Evolutionary conservation across 1,139 yeast genomes (phyloP).

Genomic region (Meyerozyma guilliermondii): DNA sequence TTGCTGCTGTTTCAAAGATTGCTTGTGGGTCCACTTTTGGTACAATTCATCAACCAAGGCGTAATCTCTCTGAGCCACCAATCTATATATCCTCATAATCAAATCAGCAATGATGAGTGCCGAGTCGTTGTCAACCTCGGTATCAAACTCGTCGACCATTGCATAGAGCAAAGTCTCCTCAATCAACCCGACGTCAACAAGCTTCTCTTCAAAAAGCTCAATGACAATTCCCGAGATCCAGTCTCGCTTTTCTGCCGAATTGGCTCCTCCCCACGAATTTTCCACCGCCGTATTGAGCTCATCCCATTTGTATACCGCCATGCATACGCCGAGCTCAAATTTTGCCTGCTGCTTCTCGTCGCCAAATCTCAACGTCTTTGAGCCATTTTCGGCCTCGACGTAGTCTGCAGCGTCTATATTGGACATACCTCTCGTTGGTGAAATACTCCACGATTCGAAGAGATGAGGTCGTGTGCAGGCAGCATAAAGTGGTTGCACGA

Average conservation of each 20-base stretch:
- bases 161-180: constrained; percentile 85
- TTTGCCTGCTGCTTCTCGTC: constrained; percentile 72
- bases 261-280: constrained; percentile 95
- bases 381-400: constrained; percentile 37
- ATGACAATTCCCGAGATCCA: constrained; percentile 86
- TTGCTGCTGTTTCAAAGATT: constrained; percentile 26
- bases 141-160: constrained; percentile 93
- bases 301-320: constrained; percentile 88
- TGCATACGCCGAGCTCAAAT: constrained; percentile 90
- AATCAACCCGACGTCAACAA: constrained; percentile 70
- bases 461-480: constrained; percentile 2
- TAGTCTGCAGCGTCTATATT: constrained; percentile 43
- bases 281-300: constrained; percentile 88
- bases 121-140: constrained; percentile 82
- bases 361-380: constrained; percentile 41
- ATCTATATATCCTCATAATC: constrained; percentile 61
- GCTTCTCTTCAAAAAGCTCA: constrained; percentile 64
- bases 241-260: constrained; percentile 85
- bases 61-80: constrained; percentile 52
- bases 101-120: constrained; percentile 69
- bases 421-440: constrained; percentile 14
- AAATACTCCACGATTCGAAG: background rate
- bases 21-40: constrained; percentile 51
- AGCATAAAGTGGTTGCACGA: background rate
- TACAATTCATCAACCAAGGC: constrained; percentile 55